These are phyloP conservation scores for Lentinula sp. DNA, from an alignment of 768 basidiomycete species.

Conservation along the genomic window DNA sequence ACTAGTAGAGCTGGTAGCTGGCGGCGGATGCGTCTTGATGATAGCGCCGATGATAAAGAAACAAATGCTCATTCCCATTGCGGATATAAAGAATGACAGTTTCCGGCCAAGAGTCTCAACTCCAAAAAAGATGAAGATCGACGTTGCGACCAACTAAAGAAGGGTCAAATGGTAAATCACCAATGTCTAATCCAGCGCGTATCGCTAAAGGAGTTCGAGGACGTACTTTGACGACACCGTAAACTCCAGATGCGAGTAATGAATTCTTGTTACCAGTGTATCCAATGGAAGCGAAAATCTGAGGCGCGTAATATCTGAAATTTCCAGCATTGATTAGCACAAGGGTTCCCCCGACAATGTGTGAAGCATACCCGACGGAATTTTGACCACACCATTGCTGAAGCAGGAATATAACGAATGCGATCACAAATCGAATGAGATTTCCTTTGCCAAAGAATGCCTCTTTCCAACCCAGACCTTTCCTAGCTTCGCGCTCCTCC, in stretches of 20 bases:
- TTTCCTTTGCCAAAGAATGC: conserved; percentile 58
- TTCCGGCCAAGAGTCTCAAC: conserved; percentile 63
- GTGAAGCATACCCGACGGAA: conserved; percentile 29
- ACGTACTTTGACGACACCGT: conserved; percentile 18
- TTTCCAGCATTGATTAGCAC: neutral
- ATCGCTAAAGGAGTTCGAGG: neutral
- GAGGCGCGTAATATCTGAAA: conserved; percentile 64
- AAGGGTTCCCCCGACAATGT: neutral
- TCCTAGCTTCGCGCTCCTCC: conserved; percentile 46
- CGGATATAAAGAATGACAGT: conserved; percentile 46
- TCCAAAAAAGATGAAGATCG: conserved; percentile 62
- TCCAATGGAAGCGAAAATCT: conserved; percentile 71
- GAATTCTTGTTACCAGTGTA: conserved; percentile 53
- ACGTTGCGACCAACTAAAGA: conserved; percentile 55
- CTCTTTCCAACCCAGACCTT: conserved; percentile 41
- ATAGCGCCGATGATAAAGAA: conserved; percentile 65
- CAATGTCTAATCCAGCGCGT: too few species aligned
- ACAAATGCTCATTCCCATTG: conserved; percentile 49
- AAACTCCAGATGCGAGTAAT: conserved; percentile 69
- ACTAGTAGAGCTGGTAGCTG: conserved; percentile 13
- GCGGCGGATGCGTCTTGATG: conserved; percentile 51
- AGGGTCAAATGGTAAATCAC: too few species aligned
- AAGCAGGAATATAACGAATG: conserved; percentile 48
- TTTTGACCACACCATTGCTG: conserved; percentile 65
- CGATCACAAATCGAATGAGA: conserved; percentile 54